Evolutionary conservation across 257 asterid genomes (phyloP), one percentile per base, ranked within the genome.

Genomic region (Perilla frutescens): DNA sequence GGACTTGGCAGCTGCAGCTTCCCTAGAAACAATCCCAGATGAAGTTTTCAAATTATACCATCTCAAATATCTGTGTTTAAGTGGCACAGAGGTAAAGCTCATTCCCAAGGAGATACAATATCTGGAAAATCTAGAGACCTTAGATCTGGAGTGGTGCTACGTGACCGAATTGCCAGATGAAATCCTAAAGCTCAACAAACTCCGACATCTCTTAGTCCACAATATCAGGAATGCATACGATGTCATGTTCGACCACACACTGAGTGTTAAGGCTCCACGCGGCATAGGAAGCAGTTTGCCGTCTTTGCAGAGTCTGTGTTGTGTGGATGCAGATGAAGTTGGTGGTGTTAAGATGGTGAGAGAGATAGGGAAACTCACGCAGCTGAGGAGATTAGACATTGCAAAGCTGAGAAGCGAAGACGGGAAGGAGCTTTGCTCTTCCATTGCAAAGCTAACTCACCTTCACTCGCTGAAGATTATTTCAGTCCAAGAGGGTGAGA

Each of bases 331-430:
- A n/a, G 15, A 50, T 50, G 62, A 62, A 72, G 41, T 9, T 37
- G 61, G n/a, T 10, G 66, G 56, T 9, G 12, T 20, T 13, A 45
- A 58, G 13, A 64, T 34, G 37, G 72, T 81, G 67, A 44, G 53
- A 56, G 80, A 77, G 68, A 68, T 77, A 40, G 79, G 87, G 8
- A 73, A 70, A 36, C 79, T 80, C 2, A 70, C 77, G 7, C 61
- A 70, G 31, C 53, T 83, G 26, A 71, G 70, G 62, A 31, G 26
- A 31, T 51, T 82, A n/a, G 51, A 62, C 20, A 54, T 83, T 10
- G 44, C 68, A 6, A 80, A 74, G 31, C 7, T 83, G 3, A 77
- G 71, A 75, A 77, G 71, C 9, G 77, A 68, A 72, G 83, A 83
- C 47, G 81, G 83, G 13, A 62, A 5, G 67, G 83, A 75, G 0